phyloP scores from a whole-genome alignment of 768 basidiomycete genomes.

The Hypholoma fasciculare region DNA sequence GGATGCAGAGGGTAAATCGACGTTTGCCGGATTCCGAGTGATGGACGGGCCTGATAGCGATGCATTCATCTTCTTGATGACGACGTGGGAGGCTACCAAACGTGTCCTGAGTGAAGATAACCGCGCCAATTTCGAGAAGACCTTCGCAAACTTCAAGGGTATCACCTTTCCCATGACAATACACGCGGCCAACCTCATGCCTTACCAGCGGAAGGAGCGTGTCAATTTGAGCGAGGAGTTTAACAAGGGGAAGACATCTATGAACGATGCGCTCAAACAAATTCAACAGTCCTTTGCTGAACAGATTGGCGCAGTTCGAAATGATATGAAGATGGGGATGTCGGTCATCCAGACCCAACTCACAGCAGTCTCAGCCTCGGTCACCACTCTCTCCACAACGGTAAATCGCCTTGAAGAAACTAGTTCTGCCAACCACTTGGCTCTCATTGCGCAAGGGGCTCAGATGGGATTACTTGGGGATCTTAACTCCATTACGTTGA shows the following conservation, averaged over 20 bases:
- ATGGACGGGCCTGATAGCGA: background rate
- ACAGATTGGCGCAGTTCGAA: background rate
- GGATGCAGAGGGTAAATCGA: background rate
- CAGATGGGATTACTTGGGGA: background rate
- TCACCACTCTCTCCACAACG: background rate
- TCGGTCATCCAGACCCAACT: background rate
- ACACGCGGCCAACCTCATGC: background rate
- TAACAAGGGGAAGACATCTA: background rate
- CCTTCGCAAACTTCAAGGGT: background rate
- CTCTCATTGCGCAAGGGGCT: background rate
- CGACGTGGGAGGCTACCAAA: constrained; percentile 10
- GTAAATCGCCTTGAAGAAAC: background rate
- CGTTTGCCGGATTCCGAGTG: background rate
- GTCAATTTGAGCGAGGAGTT: background rate
- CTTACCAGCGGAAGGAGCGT: background rate
- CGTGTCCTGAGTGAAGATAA: background rate
- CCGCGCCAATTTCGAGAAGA: background rate
- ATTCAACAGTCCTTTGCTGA: background rate
- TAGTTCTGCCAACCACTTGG: background rate
- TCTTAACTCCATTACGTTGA: background rate
- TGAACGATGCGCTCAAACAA: background rate
- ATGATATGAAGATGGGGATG: background rate
- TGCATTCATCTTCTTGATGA: constrained; percentile 8
- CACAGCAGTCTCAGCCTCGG: background rate
- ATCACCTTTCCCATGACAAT: background rate